A percentile compares a stretch with the other conserved stretches of the same genome.
Evolutionary conservation across 805 yeast species (phyloP).

Genomic region (Dipodascopsis uninucleata): DNA sequence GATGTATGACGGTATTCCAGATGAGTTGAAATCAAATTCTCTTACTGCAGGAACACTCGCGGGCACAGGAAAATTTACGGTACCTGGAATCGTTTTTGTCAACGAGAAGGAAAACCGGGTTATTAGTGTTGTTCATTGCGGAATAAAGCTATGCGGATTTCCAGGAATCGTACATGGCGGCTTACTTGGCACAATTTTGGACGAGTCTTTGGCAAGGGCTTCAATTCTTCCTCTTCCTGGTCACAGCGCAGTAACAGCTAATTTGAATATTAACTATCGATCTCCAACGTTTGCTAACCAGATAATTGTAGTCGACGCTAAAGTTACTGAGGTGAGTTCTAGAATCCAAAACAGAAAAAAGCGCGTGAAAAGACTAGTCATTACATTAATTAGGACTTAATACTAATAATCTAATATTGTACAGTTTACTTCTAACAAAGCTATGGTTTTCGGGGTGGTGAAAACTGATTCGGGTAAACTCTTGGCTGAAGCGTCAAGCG

Average conservation of each 20-base stretch:
- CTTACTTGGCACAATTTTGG: constrained; percentile 68
- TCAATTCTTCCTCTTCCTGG: constrained; percentile 21
- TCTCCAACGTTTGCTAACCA: constrained; percentile 20
- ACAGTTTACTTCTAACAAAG: constrained; percentile 11
- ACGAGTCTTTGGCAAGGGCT: constrained; percentile 58
- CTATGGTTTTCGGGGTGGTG: constrained; percentile 17
- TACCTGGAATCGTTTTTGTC: constrained; percentile 69
- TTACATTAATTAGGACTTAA: background rate
- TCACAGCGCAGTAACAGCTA: constrained; percentile 21
- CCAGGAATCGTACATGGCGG: constrained; percentile 59
- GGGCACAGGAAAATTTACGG: constrained; percentile 63
- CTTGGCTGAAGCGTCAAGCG: constrained; percentile 21
- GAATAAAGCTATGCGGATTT: constrained; percentile 54
- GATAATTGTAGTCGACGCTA: constrained; percentile 10
- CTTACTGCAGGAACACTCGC: constrained; percentile 60
- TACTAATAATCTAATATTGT: background rate
- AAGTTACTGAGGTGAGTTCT: constrained; percentile 17
- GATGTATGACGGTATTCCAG: constrained; percentile 31
- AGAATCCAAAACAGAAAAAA: background rate
- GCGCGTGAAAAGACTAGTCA: background rate
- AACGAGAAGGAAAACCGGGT: constrained; percentile 50
- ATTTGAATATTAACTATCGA: constrained; percentile 17
- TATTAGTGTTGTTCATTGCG: constrained; percentile 66
- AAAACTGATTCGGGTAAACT: constrained; percentile 5
- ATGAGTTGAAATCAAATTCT: constrained; percentile 23